phyloP scores from a whole-genome alignment of 2,329 filamentous ascomycete genomes.

The Phialophora tarda region DNA sequence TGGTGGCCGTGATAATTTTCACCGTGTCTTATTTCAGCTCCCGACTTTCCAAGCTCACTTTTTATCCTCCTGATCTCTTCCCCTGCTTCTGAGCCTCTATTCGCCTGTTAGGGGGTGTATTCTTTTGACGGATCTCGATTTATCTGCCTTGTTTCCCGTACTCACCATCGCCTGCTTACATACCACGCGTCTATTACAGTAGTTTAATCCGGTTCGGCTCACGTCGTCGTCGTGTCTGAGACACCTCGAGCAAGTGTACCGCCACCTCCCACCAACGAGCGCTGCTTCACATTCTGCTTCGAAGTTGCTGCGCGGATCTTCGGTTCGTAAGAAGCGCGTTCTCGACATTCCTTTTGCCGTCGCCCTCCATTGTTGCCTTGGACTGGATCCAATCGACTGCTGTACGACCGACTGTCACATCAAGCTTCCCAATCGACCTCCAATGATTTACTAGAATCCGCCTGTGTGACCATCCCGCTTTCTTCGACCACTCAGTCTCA shows the following conservation, averaged over 20 bases:
- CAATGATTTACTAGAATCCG: conserved; percentile 34
- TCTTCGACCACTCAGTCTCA: conserved; percentile 24
- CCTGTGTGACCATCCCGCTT: conserved; percentile 29
- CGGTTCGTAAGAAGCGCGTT: conserved; percentile 12
- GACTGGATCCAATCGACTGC: conserved; percentile 37
- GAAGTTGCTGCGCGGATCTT: conserved; percentile 11
- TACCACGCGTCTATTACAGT: conserved; percentile 22
- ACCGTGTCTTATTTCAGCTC: conserved; percentile 26
- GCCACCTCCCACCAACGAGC: conserved; percentile 26
- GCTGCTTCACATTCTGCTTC: conserved; percentile 26
- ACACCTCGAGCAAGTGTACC: conserved; percentile 27
- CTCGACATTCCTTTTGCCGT: conserved; percentile 25
- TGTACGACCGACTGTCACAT: conserved; percentile 16
- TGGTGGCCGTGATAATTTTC: conserved; percentile 7
- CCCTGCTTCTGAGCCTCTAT: conserved; percentile 16
- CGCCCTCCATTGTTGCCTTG: conserved; percentile 24
- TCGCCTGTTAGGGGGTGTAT: conserved; percentile 23
- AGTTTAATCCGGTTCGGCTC: conserved; percentile 16
- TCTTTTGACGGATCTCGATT: conserved; percentile 22
- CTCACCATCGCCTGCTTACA: conserved; percentile 20
- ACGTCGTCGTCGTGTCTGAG: conserved; percentile 33
- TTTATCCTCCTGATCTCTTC: conserved; percentile 20
- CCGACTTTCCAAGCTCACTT: conserved; percentile 7
- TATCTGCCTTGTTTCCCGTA: conserved; percentile 19
- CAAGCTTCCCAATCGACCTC: conserved; percentile 16